Conservation (phyloP, 345 rosid species). For the Physaria fendleri region DNA sequence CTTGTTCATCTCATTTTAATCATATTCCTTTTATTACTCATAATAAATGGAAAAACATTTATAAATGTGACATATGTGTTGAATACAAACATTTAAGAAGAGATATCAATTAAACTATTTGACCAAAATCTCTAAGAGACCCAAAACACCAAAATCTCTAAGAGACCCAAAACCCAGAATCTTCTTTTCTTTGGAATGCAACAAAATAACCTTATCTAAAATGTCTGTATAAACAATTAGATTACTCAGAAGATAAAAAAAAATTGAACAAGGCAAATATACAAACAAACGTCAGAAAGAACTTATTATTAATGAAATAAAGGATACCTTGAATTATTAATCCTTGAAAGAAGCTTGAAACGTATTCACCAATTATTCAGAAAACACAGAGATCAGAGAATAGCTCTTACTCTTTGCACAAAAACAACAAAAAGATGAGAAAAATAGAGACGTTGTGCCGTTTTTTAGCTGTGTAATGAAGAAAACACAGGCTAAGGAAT, state of each 20-base stretch:
- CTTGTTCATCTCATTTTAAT: not conserved
- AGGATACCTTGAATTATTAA: not conserved
- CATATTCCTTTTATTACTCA: not conserved
- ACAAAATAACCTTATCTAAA: not conserved
- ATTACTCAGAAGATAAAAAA: not conserved
- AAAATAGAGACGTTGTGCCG: not conserved
- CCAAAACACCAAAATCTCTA: slow-evolving; percentile 9
- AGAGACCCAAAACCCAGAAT: slow-evolving; percentile 12
- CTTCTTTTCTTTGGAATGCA: not conserved
- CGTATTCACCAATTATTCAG: not conserved
- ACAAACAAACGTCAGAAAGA: not conserved
- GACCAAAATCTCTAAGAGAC: slow-evolving; percentile 11
- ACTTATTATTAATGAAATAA: not conserved
- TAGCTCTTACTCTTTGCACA: not conserved
- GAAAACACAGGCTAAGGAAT: slow-evolving; percentile 5
- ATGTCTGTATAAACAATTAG: slow-evolving; percentile 9
- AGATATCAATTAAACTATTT: not conserved
- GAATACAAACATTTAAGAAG: not conserved
- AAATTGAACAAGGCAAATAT: not conserved
- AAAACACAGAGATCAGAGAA: not conserved
- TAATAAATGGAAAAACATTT: not conserved
- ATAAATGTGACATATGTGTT: slow-evolving; percentile 6
- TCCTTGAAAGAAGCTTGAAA: slow-evolving; percentile 1
- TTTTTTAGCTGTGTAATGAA: slow-evolving; percentile 7
- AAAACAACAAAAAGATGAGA: not conserved